Base-by-base conservation (phyloP, 345 rosid genomes). In the Turnera subulata region DNA sequence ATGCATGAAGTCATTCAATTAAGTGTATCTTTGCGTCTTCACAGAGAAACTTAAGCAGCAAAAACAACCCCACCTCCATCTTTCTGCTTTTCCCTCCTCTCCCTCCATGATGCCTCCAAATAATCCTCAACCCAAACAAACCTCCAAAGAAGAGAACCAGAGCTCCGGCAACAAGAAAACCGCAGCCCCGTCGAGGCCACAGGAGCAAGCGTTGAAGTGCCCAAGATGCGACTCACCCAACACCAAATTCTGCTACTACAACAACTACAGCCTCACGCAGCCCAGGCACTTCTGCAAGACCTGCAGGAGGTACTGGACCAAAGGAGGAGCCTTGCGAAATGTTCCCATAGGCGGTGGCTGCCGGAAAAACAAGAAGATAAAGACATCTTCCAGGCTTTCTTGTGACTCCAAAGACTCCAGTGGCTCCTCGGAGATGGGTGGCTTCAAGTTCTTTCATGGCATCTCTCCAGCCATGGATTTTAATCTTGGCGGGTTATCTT, bases 391-490 rank as follows among this genome's bases (percentile, higher is more conserved):
- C 4, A 48, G 62, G 26, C 35, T 65, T 13, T 65, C 70, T 16
- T 33, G 64, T 53, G 79, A 74, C 52, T 72, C 70, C 10, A 67
- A 56, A 25, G 64, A 68, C 62, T 67, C 91, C 4, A 70, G 39
- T 63, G 76, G 80, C 1, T 76, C 85, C 46, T 73, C 83, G 0
- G 62, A 77, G 55, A 68, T 89, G 22, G 80, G 82, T 29, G 86
- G 89, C 3, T 65, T 84, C 50, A 89, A 77, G 67, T 83, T 80
- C 80, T 87, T 86, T 65, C 77, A 66, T 20, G 81, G 84, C 0
- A 58, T 82, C 38, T 56, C 93, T 6, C 87, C 92, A 0, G 77
- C 89, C 25, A 69, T 86, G 80, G 95, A 89, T 70, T 91, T 83
- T 62, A 86, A 89, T 53, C 85, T 86, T 11, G 75, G 89, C 9